Conservation (phyloP, 805 yeast genomes). For the Sungouiella thailandica region DNA sequence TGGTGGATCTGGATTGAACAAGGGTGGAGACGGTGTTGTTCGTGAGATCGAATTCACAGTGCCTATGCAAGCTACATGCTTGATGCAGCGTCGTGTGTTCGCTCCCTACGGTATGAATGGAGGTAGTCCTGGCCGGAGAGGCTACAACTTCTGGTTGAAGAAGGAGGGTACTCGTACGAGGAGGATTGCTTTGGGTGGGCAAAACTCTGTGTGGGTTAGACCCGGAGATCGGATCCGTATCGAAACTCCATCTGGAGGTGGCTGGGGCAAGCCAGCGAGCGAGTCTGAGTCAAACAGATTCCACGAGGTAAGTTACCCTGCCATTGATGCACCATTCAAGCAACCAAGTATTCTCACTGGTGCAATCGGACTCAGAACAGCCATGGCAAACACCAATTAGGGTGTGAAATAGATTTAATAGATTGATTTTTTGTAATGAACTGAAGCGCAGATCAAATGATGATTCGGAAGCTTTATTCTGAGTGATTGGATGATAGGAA, state of each 20-base stretch:
- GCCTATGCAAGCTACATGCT: constrained; percentile 16
- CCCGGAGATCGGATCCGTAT: constrained; percentile 8
- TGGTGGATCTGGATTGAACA: constrained; percentile 72
- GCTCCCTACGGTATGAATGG: constrained; percentile 29
- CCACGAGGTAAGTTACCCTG: background rate
- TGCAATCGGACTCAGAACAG: background rate
- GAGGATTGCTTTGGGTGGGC: constrained; percentile 27
- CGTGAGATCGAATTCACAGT: constrained; percentile 76
- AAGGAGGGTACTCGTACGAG: constrained; percentile 6
- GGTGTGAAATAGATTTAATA: too few species aligned
- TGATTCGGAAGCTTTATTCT: too few species aligned
- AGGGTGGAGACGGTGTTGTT: constrained; percentile 83
- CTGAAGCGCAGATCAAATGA: too few species aligned
- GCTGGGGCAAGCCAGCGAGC: constrained; percentile 5
- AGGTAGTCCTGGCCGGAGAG: constrained; percentile 27
- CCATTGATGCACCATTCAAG: background rate
- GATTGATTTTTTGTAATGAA: too few species aligned
- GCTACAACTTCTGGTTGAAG: constrained; percentile 18
- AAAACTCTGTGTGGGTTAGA: constrained; percentile 5
- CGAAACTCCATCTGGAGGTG: constrained; percentile 9
- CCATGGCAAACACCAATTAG: background rate
- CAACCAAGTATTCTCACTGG: background rate
- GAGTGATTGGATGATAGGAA: too few species aligned
- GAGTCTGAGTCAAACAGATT: background rate
- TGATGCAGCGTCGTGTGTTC: constrained; percentile 19